Base-by-base conservation (phyloP, 371 early-diverging fungal genomes). In the Blastocladiella emersonii region DNA sequence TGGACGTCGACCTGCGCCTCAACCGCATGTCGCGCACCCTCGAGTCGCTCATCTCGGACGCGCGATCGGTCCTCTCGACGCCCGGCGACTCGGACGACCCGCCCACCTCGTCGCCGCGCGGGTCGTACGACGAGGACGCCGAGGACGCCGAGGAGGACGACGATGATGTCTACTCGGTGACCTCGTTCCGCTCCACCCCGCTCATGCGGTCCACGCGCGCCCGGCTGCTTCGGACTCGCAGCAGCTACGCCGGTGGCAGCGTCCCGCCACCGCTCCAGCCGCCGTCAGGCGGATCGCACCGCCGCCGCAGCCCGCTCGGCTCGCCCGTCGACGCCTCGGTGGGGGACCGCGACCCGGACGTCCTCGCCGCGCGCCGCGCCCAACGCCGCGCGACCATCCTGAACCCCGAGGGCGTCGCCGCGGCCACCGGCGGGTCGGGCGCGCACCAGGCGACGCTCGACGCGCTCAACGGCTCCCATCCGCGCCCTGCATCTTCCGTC, bases 11-110 rank as follows among this genome's bases (percentile, higher is more conserved):
- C 32, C 15, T 51, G 53, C 15, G 53, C 13, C 53, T 51, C 30
- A 27, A 51, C 32, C 53, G 53, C 53, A 51, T 51, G 53, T 30
- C 53, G 32, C 53, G 53, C 53, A 30, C 53, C 30, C 53, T 51
- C 53, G 53, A 51, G 53, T 51, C 53, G 30, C 27, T 51, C 15
- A 51, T 51, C 15, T 27, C 27, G 2, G 53, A 51, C 32, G 53
- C 53, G 1, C 27, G 32, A 3, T 51, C 53, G 27, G 53, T 51
- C 2, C 53, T 51, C 15, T 51, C 53, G 32, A 15, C 53, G 13
- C 53, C 53, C 17, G 53, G 15, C 2, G 53, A n/a, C n/a, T n/a
- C n/a, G n/a, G n/a, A n/a, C n/a, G n/a, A n/a, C n/a, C n/a, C n/a
- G n/a, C n/a, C n/a, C n/a, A n/a, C n/a, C n/a, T n/a, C n/a, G n/a